Conservation (phyloP, 805 yeast species). For the Cyberlindnera euphorbiae region DNA sequence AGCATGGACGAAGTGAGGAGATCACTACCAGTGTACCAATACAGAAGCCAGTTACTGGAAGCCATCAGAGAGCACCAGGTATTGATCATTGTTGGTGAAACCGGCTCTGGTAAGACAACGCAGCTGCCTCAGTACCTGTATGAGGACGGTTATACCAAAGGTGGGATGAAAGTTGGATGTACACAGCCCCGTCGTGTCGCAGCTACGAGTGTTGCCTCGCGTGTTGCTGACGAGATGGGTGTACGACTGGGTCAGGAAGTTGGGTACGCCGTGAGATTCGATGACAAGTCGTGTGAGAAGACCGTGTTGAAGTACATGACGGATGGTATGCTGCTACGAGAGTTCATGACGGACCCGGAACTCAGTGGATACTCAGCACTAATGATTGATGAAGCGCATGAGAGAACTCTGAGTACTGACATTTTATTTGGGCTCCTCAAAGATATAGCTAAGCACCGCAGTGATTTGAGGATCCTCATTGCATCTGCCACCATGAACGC, state of each 20-base stretch:
- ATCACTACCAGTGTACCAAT: constrained; percentile 71
- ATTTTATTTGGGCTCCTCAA: constrained; percentile 74
- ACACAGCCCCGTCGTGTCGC: constrained; percentile 97
- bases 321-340: constrained; percentile 91
- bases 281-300: constrained; percentile 58
- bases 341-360: constrained; percentile 73
- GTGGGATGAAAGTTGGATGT: constrained; percentile 65
- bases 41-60: constrained; percentile 52
- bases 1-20: constrained; percentile 40
- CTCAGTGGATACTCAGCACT: constrained; percentile 67
- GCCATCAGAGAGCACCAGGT: constrained; percentile 63
- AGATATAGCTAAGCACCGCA: constrained; percentile 55
- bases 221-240: constrained; percentile 90
- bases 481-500: constrained; percentile 97
- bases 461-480: constrained; percentile 69
- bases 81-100: constrained; percentile 75
- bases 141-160: constrained; percentile 71
- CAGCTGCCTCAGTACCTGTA: constrained; percentile 84
- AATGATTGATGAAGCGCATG: constrained; percentile 97
- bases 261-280: constrained; percentile 87
- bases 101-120: constrained; percentile 94
- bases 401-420: constrained; percentile 91
- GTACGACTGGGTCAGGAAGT: constrained; percentile 79
- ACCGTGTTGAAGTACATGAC: constrained; percentile 88
- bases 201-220: constrained; percentile 81